Evolutionary conservation across 2,329 filamentous ascomycete species (phyloP).

Genomic region (Anthostomella pinea): DNA sequence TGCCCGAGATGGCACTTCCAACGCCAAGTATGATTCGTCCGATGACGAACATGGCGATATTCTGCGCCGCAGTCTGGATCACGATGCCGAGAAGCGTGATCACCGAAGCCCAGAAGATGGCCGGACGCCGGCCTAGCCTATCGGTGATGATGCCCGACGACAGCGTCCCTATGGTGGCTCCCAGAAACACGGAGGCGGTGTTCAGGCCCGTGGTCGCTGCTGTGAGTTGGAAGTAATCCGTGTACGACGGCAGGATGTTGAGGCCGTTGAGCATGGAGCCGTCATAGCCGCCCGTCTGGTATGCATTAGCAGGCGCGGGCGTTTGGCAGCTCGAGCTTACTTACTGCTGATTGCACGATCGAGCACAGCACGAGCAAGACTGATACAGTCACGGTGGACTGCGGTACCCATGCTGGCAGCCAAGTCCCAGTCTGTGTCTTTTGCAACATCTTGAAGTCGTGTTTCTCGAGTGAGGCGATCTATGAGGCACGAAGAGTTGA

Average conservation of each 20-base stretch:
- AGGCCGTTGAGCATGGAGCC: conserved; percentile 55
- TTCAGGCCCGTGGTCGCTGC: conserved; percentile 52
- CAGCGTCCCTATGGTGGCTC: conserved; percentile 44
- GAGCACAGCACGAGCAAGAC: conserved; percentile 42
- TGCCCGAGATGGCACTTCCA: conserved; percentile 40
- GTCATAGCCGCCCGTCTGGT: conserved; percentile 37
- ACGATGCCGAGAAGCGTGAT: conserved; percentile 44
- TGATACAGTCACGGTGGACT: conserved; percentile 38
- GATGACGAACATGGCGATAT: conserved; percentile 50
- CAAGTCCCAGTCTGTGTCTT: conserved; percentile 41
- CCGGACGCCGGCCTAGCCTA: conserved; percentile 39
- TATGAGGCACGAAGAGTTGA: no score
- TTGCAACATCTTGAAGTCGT: conserved; percentile 34
- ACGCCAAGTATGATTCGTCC: conserved; percentile 47
- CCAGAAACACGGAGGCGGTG: conserved; percentile 54
- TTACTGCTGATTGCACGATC: conserved; percentile 42
- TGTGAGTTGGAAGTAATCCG: conserved; percentile 54
- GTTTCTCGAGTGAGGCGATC: no score
- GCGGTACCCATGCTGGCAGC: conserved; percentile 45
- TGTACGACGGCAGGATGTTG: conserved; percentile 55
- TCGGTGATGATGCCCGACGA: conserved; percentile 42
- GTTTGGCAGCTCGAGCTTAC: conserved; percentile 5
- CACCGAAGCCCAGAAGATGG: conserved; percentile 39
- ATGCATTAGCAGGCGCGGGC: not conserved
- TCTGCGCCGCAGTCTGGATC: conserved; percentile 46